These are phyloP conservation scores for Colletotrichum euphorbiae DNA, from an alignment of 2,329 filamentous ascomycete genomes.

Conservation along the genomic window DNA sequence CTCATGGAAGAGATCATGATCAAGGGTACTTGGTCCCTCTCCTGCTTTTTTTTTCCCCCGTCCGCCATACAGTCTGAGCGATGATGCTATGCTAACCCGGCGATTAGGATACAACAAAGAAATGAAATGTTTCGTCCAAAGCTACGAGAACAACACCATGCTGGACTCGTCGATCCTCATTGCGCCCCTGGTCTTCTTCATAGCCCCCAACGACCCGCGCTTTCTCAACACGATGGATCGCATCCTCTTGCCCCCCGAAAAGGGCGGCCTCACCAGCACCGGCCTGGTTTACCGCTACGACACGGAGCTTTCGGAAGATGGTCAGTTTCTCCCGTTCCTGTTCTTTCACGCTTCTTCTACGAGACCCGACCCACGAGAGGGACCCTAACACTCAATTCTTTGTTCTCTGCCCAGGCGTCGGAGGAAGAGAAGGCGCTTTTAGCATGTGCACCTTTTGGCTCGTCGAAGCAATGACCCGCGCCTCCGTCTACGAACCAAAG, in stretches of 20 bases:
- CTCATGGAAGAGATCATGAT: conserved; percentile 83
- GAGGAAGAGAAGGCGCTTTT: conserved; percentile 80
- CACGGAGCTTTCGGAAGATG: conserved; percentile 75
- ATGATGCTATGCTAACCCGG: not conserved
- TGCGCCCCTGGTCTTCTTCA: conserved; percentile 83
- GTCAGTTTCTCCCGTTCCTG: conserved; percentile 56
- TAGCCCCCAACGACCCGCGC: conserved; percentile 80
- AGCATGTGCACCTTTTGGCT: conserved; percentile 89
- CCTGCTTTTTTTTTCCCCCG: not conserved
- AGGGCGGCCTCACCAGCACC: conserved; percentile 79
- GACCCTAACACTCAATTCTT: not conserved
- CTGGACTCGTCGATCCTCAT: conserved; percentile 82
- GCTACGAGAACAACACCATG: conserved; percentile 77
- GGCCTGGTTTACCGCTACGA: conserved; percentile 83
- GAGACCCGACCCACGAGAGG: not conserved
- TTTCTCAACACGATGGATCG: conserved; percentile 79
- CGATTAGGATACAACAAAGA: conserved; percentile 73
- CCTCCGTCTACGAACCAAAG: conserved; percentile 72
- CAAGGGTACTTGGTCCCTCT: conserved; percentile 58
- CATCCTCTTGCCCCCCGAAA: conserved; percentile 78
- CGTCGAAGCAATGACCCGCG: conserved; percentile 80
- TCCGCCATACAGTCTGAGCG: too few species aligned
- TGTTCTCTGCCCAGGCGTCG: conserved; percentile 65
- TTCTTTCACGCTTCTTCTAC: not conserved
- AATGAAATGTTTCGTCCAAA: conserved; percentile 78